These are phyloP conservation scores for Apostasia shenzhenica DNA, from an alignment of 106 monocot genomes.

Conservation along the genomic window DNA sequence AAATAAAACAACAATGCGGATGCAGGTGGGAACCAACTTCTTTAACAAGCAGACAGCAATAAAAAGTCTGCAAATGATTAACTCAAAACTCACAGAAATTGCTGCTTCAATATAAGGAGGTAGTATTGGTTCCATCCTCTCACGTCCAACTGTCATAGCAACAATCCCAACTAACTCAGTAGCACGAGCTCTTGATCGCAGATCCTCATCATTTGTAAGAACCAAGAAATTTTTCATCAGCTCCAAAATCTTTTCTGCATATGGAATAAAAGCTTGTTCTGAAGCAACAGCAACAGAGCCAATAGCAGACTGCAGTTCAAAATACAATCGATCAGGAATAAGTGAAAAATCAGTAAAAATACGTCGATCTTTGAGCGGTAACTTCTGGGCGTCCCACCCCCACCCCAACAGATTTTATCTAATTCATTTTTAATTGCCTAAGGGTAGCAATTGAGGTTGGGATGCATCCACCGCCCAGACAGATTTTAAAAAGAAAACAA, in stretches of 20 bases:
- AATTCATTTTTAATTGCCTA: too few species aligned
- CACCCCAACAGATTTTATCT: too few species aligned
- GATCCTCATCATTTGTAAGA: slow-evolving; percentile 81
- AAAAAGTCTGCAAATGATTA: not conserved
- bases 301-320: slow-evolving; percentile 82
- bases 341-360: slow-evolving; percentile 3
- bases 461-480: too few species aligned
- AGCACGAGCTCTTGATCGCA: slow-evolving; percentile 76
- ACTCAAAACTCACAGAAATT: slow-evolving; percentile 39
- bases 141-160: slow-evolving; percentile 81
- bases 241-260: slow-evolving; percentile 79
- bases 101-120: slow-evolving; percentile 91
- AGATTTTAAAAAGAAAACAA: not conserved
- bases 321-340: not conserved
- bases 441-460: too few species aligned
- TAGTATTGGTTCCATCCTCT: slow-evolving; percentile 76
- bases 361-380: not conserved
- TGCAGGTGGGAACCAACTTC: not conserved
- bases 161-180: slow-evolving; percentile 96
- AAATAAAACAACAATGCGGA: slow-evolving; percentile 1
- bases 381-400: not conserved
- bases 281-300: slow-evolving; percentile 88
- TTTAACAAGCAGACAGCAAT: not conserved
- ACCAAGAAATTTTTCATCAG: slow-evolving; percentile 94
- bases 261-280: slow-evolving; percentile 90